These are phyloP conservation scores for Xanthoconium separans DNA, from an alignment of 1,284 basidiomycete genomes.

Conservation along the genomic window DNA sequence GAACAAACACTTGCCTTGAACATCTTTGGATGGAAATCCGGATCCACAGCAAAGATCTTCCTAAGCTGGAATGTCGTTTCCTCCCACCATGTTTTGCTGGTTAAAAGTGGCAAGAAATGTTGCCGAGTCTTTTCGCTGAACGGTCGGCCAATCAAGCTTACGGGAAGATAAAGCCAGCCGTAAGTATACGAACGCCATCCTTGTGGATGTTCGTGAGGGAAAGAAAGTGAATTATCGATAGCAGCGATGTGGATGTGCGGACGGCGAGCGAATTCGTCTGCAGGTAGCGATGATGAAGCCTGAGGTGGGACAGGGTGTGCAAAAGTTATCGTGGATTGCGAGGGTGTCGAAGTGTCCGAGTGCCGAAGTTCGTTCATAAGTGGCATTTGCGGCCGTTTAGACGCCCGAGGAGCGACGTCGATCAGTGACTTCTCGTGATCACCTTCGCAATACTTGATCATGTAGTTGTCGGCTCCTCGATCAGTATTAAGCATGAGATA, in stretches of 20 bases:
- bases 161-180: constrained; percentile 88
- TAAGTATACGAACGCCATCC: constrained; percentile 92
- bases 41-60: constrained; percentile 77
- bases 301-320: constrained; percentile 35
- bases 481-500: constrained; percentile 90
- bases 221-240: constrained; percentile 91
- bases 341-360: constrained; percentile 41
- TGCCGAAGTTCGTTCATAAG: constrained; percentile 65
- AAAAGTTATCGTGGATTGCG: constrained; percentile 39
- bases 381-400: constrained; percentile 62
- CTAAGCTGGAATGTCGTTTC: constrained; percentile 79
- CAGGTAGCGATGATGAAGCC: constrained; percentile 32
- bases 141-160: constrained; percentile 80
- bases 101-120: constrained; percentile 81
- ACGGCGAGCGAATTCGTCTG: constrained; percentile 45
- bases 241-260: constrained; percentile 83
- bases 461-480: constrained; percentile 82
- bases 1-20: constrained; percentile 53
- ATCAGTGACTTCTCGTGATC: constrained; percentile 72
- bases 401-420: constrained; percentile 73
- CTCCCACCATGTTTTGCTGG: constrained; percentile 87
- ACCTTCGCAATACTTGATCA: constrained; percentile 84
- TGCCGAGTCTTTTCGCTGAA: constrained; percentile 81
- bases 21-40: constrained; percentile 86
- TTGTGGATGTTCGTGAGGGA: constrained; percentile 85